Evolutionary conservation across 2,329 filamentous ascomycete species (phyloP), one percentile per base, ranked within the genome.

Genomic region (Neocucurbitaria cava): DNA sequence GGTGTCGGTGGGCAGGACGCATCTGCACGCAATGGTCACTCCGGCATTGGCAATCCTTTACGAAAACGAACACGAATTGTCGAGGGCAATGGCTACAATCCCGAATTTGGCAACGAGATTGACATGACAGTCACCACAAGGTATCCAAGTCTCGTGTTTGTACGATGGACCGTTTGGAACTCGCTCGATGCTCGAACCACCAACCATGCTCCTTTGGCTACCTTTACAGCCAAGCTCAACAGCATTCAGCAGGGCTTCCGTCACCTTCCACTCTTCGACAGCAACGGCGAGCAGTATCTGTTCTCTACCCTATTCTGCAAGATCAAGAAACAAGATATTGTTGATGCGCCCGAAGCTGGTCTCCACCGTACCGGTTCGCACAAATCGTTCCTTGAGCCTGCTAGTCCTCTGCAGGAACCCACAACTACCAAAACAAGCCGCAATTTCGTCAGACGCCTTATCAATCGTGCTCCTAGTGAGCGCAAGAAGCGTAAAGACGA

Each of bases 271-370:
- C 83, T 99, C 15, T 89, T 92, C 74, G 93, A 98, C 77, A 85
- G 87, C 51, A 90, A 92, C 59, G 95, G 93, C 56, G 93, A 97
- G 66, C 91, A 93, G 66, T 98, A 96, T 73, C 83, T 97, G 39
- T 97, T 97, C 77, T 96, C 95, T 2, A 96, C 92, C 10, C 82
- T 99, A 15, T 96, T 98, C 76, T 96, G 93, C 79, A 89, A 88
- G 69, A 90, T 98, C 77, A 87, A 87, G 64, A 89, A 87, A 61
- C 80, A 85, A 56, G 79, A 82, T 5, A 76, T 79, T 20, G 65
- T 82, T 23, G 73, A 80, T 30, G 76, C 81, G 13, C 64, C 67
- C 21, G 66, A 73, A 49, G 53, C 62, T 45, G 51, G 59, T 6
- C 41, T 61, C 13, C 58, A 63, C 26, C 58, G 58, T 35, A 56